These are phyloP conservation scores for Perkinsus marinus DNA, from an alignment of 169 alveolate species.

Conservation along the genomic window DNA sequence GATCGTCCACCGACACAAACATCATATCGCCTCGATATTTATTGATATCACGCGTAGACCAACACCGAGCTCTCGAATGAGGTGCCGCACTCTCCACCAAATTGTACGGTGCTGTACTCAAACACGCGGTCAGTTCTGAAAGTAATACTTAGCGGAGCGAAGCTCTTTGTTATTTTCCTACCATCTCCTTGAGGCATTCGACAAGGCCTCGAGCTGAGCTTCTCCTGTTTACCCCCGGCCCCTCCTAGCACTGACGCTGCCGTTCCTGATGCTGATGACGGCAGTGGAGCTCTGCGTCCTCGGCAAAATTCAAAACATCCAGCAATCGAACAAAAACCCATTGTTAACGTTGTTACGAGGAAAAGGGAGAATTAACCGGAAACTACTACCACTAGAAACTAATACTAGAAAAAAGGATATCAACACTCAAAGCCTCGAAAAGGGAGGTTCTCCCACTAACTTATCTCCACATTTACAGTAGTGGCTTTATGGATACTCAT, in stretches of 20 bases:
- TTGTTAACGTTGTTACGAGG: too few relatives aligned
- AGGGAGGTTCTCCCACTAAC: too few relatives aligned
- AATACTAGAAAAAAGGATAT: too few relatives aligned
- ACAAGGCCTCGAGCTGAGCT: not conserved
- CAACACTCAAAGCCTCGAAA: too few relatives aligned
- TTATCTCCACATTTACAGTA: too few relatives aligned
- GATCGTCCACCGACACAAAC: not conserved
- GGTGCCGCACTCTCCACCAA: not conserved
- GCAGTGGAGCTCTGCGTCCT: too few relatives aligned
- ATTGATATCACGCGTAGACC: not conserved
- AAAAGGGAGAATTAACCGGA: too few relatives aligned
- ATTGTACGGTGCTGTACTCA: not conserved
- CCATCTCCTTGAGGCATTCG: not conserved
- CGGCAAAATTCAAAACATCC: too few relatives aligned
- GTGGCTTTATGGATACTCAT: too few relatives aligned
- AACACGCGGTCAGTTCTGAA: not conserved
- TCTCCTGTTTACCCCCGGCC: not conserved
- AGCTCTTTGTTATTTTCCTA: not conserved
- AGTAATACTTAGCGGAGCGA: not conserved
- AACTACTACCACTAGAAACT: too few relatives aligned
- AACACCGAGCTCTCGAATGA: not conserved
- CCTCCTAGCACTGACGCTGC: not conserved
- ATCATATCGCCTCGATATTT: not conserved
- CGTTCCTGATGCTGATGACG: too few relatives aligned
- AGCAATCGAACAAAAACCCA: too few relatives aligned